phyloP scores from a whole-genome alignment of 352 stramenopile species.

The Globisporangium nunn region DNA sequence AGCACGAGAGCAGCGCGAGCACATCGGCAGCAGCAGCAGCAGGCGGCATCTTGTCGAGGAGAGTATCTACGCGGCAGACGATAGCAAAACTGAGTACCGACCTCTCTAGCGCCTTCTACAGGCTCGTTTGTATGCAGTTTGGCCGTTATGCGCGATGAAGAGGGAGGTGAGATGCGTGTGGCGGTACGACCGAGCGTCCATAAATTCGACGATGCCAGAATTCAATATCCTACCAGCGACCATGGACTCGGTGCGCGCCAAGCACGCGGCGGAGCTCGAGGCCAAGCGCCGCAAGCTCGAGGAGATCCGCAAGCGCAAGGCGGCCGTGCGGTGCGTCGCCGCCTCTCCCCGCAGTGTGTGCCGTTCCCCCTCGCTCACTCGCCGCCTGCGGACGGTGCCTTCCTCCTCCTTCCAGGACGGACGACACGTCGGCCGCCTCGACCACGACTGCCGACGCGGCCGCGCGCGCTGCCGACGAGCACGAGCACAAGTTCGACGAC shows the following conservation, averaged over 20 bases:
- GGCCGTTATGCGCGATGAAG: too few species aligned
- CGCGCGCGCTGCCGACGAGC: slow-evolving; percentile 53
- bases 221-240: background rate
- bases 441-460: slow-evolving; percentile 27
- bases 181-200: too few species aligned
- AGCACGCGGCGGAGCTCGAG: slow-evolving; percentile 82
- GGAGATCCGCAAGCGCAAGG: slow-evolving; percentile 84
- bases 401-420: slow-evolving; percentile 19
- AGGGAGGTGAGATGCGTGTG: too few species aligned
- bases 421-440: background rate
- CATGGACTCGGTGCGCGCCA: slow-evolving; percentile 72
- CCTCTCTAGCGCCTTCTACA: background rate
- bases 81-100: too few species aligned
- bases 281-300: slow-evolving; percentile 88
- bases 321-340: slow-evolving; percentile 42
- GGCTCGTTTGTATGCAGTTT: too few species aligned
- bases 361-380: background rate
- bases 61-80: background rate
- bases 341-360: too few species aligned
- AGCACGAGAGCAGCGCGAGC: slow-evolving; percentile 33
- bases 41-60: background rate
- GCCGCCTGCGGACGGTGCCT: too few species aligned
- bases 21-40: slow-evolving; percentile 1
- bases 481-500: slow-evolving; percentile 72
- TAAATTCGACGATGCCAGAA: too few species aligned